Percentiles rank a stretch among this genome's conserved stretches.
phyloP scores from a whole-genome alignment of 257 asterid genomes.

The Scutellaria minor region DNA sequence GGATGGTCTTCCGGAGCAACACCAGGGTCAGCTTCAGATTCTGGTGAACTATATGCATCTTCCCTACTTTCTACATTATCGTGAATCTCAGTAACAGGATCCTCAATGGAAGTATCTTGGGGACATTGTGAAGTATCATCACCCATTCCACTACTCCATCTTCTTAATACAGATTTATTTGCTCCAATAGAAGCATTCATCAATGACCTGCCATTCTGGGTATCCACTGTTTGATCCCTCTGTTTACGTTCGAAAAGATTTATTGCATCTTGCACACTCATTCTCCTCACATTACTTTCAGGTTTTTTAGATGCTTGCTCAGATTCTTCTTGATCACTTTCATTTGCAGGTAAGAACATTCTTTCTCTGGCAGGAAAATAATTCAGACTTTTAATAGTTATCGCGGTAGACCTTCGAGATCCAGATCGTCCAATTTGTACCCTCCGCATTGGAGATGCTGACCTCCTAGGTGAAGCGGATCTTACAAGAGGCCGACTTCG shows the following conservation, averaged over 20 bases:
- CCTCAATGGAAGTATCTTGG: slow-evolving; percentile 45
- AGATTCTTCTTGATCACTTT: slow-evolving; percentile 67
- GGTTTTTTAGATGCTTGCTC: slow-evolving; percentile 63
- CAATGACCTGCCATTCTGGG: slow-evolving; percentile 60
- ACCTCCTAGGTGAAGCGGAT: slow-evolving; percentile 91
- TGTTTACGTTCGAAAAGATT: slow-evolving; percentile 93
- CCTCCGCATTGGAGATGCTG: slow-evolving; percentile 99
- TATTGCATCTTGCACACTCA: slow-evolving; percentile 96
- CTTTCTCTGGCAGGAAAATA: slow-evolving; percentile 71
- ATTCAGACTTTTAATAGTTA: slow-evolving; percentile 81
- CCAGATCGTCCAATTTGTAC: slow-evolving; percentile 94
- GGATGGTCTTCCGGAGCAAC: slow-evolving; percentile 36
- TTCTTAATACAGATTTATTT: slow-evolving; percentile 81
- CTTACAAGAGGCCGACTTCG: slow-evolving; percentile 79
- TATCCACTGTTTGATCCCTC: slow-evolving; percentile 63
- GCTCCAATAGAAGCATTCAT: slow-evolving; percentile 59
- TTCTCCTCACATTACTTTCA: slow-evolving; percentile 60
- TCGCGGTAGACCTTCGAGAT: slow-evolving; percentile 87
- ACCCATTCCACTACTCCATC: slow-evolving; percentile 93
- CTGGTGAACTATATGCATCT: slow-evolving; percentile 36
- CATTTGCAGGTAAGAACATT: slow-evolving; percentile 46
- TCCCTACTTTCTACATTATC: slow-evolving; percentile 43
- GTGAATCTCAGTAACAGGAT: slow-evolving; percentile 42
- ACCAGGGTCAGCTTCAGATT: slow-evolving; percentile 44
- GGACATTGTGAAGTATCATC: slow-evolving; percentile 51